Conservation (phyloP, 371 early-diverging fungal species). For the Thermomucor indicae-seudaticae region DNA sequence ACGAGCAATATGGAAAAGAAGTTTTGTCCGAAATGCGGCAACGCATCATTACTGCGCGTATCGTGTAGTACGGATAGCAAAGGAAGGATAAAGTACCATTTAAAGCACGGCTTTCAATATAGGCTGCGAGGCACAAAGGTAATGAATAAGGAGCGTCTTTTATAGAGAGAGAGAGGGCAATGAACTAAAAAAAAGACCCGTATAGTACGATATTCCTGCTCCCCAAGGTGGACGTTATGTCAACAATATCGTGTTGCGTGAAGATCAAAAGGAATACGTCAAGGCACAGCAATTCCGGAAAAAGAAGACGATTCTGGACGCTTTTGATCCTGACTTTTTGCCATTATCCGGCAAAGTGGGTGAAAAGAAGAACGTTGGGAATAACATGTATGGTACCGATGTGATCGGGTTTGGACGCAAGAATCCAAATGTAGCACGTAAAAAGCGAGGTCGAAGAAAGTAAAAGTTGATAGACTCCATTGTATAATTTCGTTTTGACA, state of each 20-base stretch:
- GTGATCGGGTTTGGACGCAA: slow-evolving; percentile 81
- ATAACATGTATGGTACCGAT: slow-evolving; percentile 67
- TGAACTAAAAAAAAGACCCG: background rate
- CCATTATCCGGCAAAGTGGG: slow-evolving; percentile 59
- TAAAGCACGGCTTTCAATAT: slow-evolving; percentile 90
- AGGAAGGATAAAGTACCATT: slow-evolving; percentile 76
- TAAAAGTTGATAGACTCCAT: slow-evolving; percentile 1
- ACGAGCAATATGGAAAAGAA: slow-evolving; percentile 85
- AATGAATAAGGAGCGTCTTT: background rate
- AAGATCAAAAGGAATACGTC: slow-evolving; percentile 88
- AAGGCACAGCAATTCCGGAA: slow-evolving; percentile 50
- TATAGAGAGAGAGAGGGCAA: background rate
- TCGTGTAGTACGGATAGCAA: slow-evolving; percentile 76
- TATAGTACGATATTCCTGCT: slow-evolving; percentile 76
- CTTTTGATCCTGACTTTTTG: slow-evolving; percentile 77
- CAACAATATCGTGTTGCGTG: slow-evolving; percentile 82
- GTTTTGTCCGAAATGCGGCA: slow-evolving; percentile 95
- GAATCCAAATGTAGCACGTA: slow-evolving; percentile 73
- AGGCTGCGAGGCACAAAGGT: slow-evolving; percentile 87
- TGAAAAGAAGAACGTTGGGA: slow-evolving; percentile 33
- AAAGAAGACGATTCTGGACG: slow-evolving; percentile 54
- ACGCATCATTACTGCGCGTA: slow-evolving; percentile 81
- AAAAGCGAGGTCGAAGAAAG: slow-evolving; percentile 7
- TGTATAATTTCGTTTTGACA: no score
- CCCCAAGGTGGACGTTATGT: slow-evolving; percentile 79